Evolutionary conservation across 202 grass and related monocot genomes (phyloP), one percentile per base, ranked within the genome.

Genomic region (Bolboschoenoplectus hybrid): DNA sequence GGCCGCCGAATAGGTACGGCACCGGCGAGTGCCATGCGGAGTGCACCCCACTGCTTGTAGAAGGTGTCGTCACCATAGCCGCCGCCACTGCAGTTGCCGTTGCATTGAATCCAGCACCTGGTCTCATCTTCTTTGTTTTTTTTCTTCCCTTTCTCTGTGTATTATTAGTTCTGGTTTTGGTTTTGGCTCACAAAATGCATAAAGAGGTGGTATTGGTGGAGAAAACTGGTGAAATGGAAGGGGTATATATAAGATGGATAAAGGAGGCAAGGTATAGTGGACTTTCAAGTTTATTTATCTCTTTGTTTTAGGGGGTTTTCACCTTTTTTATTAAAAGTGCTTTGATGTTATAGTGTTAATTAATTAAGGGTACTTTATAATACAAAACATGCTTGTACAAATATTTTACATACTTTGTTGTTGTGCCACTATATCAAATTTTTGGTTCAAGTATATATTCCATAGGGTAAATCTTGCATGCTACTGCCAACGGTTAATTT

Each of bases 1-100:
- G 91, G 38, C 95, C 92, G 39, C 95, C 95, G 83, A 97, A 97
- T 40, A 97, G 91, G 87, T 97, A 97, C 43, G 95, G 95, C 47
- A 97, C 92, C 64, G 95, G 95, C 63, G 95, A 97, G 88, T 97
- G 95, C 95, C 95, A 97, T 36, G 91, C 86, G 1, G 91, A 93
- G 87, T 93, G 95, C 9, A 56, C 85, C 7, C 82, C 89, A 14
- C 83, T 80, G 45, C 49, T 88, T 14, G 56, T 63, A 12, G 67
- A 75, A n/a, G 84, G 76, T 1, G 88, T 86, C 1, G 85, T 84
- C 1, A 76, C 63, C 78, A 83, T 71, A 40, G 85, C 90, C 10
- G 74, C 85, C 12, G 74, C 50, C 2, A 83, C 87, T 67, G 86
- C 81, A 10, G 81, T 81, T 53, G 89, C 87, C 49, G 95, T 91